Conservation (phyloP, 2,329 filamentous ascomycete genomes). For the Rutstroemia sp. region DNA sequence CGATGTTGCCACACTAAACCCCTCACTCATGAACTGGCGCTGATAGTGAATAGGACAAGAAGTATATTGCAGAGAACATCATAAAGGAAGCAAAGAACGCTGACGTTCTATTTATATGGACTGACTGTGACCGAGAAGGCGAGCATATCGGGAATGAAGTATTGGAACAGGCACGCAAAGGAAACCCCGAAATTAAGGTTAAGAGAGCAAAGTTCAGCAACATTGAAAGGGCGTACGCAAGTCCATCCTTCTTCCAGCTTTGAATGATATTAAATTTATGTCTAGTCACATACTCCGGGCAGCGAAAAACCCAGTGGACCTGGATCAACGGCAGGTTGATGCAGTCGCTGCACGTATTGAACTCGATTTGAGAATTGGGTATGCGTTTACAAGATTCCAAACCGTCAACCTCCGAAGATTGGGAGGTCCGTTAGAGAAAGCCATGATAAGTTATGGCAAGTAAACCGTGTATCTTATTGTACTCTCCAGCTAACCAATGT, state of each 20-base stretch:
- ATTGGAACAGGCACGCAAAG: constrained; percentile 66
- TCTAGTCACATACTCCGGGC: constrained; percentile 77
- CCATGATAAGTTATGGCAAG: constrained; percentile 72
- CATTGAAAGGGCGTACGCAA: constrained; percentile 72
- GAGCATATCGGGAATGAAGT: constrained; percentile 95
- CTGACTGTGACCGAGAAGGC: constrained; percentile 95
- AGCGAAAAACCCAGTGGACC: constrained; percentile 64
- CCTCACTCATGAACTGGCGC: neutral
- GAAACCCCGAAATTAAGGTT: constrained; percentile 67
- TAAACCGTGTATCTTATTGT: neutral
- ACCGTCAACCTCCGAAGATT: constrained; percentile 70
- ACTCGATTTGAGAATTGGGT: constrained; percentile 85
- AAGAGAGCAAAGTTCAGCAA: constrained; percentile 92
- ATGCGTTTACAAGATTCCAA: constrained; percentile 83
- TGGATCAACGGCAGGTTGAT: constrained; percentile 81
- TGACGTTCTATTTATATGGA: constrained; percentile 89
- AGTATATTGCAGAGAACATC: constrained; percentile 78
- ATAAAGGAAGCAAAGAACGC: constrained; percentile 65
- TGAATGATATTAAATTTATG: constrained; percentile 3
- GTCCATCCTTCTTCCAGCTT: neutral
- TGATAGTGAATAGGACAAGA: constrained; percentile 57
- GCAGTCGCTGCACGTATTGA: constrained; percentile 88
- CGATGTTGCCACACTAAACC: constrained; percentile 40
- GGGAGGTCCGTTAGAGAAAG: constrained; percentile 49
- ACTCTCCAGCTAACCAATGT: constrained; percentile 10